Evolutionary conservation across 768 basidiomycete genomes (phyloP).

Genomic region (Suillus fuscotomentosus): DNA sequence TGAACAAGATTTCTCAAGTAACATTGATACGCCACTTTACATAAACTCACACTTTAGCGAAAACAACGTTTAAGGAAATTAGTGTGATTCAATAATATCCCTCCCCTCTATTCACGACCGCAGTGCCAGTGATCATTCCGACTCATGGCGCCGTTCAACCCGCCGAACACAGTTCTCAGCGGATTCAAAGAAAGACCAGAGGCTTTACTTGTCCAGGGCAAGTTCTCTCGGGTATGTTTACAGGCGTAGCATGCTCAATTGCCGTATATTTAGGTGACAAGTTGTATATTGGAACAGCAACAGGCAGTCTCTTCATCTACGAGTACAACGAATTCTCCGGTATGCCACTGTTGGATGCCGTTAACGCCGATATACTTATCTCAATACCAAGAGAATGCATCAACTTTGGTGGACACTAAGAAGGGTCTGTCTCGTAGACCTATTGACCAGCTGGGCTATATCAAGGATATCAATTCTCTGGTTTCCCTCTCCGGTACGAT

Average conservation of each 20-base stretch:
- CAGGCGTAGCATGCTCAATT: constrained; percentile 1
- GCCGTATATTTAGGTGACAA: constrained; percentile 41
- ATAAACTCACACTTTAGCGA: background rate
- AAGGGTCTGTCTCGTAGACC: constrained; percentile 61
- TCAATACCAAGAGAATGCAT: constrained; percentile 1
- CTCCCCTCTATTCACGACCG: background rate
- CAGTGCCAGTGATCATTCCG: background rate
- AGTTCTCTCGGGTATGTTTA: constrained; percentile 6
- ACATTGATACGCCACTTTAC: too few species aligned
- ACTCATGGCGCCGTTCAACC: constrained; percentile 33
- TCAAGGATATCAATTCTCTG: constrained; percentile 84
- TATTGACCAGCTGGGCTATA: constrained; percentile 86
- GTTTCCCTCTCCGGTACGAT: constrained; percentile 77
- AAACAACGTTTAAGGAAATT: background rate
- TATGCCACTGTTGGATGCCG: constrained; percentile 21
- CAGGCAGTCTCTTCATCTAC: constrained; percentile 56
- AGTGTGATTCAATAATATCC: background rate
- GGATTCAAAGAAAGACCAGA: constrained; percentile 37
- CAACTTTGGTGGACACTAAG: constrained; percentile 59
- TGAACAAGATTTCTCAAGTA: background rate
- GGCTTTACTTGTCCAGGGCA: constrained; percentile 31
- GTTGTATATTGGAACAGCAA: constrained; percentile 62
- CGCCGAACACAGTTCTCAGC: constrained; percentile 22
- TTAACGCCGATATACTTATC: background rate
- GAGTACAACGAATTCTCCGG: constrained; percentile 38